Conservation (phyloP, 176 grass and related monocot species). For the Panicum miliaceum region DNA sequence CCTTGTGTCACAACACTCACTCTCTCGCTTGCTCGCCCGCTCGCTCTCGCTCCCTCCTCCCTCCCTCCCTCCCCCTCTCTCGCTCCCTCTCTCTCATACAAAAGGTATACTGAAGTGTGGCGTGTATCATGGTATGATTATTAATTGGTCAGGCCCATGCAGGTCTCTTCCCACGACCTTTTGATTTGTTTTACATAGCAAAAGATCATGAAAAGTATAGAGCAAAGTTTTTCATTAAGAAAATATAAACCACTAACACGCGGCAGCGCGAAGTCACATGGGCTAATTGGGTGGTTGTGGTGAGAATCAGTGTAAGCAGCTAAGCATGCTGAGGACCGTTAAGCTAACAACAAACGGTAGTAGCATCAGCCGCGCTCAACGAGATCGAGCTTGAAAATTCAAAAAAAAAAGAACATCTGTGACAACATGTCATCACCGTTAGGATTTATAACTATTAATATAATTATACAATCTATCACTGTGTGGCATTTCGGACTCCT, state of each 20-base stretch:
- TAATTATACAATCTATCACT: too few relatives aligned
- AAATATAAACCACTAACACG: not conserved
- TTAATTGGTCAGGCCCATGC: not conserved
- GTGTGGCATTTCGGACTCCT: too few relatives aligned
- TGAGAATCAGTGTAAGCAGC: not conserved
- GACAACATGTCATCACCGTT: not conserved
- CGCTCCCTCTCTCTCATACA: too few relatives aligned
- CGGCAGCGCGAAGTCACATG: not conserved
- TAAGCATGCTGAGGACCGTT: not conserved
- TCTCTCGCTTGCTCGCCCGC: too few relatives aligned
- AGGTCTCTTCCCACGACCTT: not conserved
- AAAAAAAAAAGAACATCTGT: not conserved
- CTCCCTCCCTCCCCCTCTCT: fast-evolving
- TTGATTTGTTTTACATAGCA: not conserved
- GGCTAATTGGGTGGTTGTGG: not conserved
- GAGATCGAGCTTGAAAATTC: not conserved
- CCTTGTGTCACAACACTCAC: not conserved
- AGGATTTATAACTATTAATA: too few relatives aligned
- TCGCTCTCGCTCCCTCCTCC: too few relatives aligned
- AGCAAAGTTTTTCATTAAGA: not conserved
- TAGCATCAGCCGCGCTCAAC: not conserved
- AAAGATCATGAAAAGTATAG: not conserved
- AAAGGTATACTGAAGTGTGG: not conserved
- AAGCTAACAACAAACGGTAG: constrained; percentile 11
- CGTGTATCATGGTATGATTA: not conserved